Base-by-base conservation (phyloP, 306 rosid species). In the Dalbergia cochinchinensis region DNA sequence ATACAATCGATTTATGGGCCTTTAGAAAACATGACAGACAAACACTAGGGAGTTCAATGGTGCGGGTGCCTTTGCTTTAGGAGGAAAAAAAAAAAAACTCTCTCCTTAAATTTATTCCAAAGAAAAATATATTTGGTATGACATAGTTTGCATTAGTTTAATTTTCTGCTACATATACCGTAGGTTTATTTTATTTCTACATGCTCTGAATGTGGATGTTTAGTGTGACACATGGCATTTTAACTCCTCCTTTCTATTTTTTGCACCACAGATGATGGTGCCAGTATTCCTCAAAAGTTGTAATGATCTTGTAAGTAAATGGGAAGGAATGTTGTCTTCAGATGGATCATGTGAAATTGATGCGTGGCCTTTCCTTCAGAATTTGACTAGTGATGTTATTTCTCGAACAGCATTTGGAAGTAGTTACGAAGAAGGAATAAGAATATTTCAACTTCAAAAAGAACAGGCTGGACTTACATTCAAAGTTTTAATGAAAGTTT, bases 341-440 rank as follows among this genome's bases (percentile, higher is more conserved):
- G 61, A 85, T 5, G 91, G 84, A 14, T 74, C 80, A 1, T 59
- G 78, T 48, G 94, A 86, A 76, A 33, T 88, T 3, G 90, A 85
- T 20, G 70, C 61, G 35, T 64, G 72, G 63, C 47, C 69, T 35
- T 69, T 84, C 5, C 83, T 85, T 55, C 88, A 85, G 3, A 63
- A 73, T 73, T 4, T 69, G 54, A 63, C 88, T 0, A 48, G 86
- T 10, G 88, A 47, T 9, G 13, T 47, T 10, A 47, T 47, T 47
- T 47, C 53, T 47, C 26, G 26, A 47, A 13, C n/a, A 10, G 53
- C 53, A 47, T 47, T 47, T 47, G 53, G 53, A 47, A 47, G 5
- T 47, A 47, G 53, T 47, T 47, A 47, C 5, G 53, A 47, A 47
- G 53, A 47, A 47, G 53, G 53, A 4, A 47, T 47, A 10, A 47